phyloP scores from a whole-genome alignment of 495 filamentous ascomycete species.

The Daldinia bambusicola region DNA sequence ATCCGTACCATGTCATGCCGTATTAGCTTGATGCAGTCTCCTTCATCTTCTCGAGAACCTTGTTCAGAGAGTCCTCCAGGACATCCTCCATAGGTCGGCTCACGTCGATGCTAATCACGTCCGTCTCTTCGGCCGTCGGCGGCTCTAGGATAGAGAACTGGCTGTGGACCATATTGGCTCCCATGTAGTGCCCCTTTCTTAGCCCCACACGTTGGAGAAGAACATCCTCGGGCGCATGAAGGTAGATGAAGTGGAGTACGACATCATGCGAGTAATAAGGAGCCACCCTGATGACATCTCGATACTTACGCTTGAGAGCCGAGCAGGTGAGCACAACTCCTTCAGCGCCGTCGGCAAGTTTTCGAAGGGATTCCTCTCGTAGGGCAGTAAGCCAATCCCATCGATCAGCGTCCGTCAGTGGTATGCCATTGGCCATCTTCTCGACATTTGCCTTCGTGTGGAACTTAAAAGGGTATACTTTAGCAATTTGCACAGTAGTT shows the following conservation, averaged over 20 bases:
- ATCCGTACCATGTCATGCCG: conserved; percentile 11
- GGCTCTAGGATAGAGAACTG: conserved; percentile 88
- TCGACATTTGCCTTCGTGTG: conserved; percentile 86
- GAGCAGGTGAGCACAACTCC: conserved; percentile 97
- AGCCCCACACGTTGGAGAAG: conserved; percentile 77
- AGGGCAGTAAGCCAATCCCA: conserved; percentile 98
- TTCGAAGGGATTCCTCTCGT: conserved; percentile 78
- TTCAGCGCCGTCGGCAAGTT: conserved; percentile 65
- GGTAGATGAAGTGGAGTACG: conserved; percentile 91
- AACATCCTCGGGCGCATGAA: conserved; percentile 77
- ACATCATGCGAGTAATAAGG: conserved; percentile 79
- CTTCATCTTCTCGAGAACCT: conserved; percentile 58
- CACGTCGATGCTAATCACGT: conserved; percentile 87
- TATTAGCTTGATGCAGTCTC: conserved; percentile 39
- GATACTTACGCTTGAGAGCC: conserved; percentile 95
- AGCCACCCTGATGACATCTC: conserved; percentile 93
- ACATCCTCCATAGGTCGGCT: conserved; percentile 72
- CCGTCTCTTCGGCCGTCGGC: conserved; percentile 79
- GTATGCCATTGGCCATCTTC: conserved; percentile 89
- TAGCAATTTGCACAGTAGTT: conserved; percentile 20
- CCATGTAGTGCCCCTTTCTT: conserved; percentile 93
- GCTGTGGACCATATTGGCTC: conserved; percentile 94
- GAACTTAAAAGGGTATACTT: conserved; percentile 67
- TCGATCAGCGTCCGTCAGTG: conserved; percentile 92
- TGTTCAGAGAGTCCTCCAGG: conserved; percentile 68